Evolutionary conservation across 2,329 filamentous ascomycete genomes (phyloP).

Genomic region (Botrytis tulipae): DNA sequence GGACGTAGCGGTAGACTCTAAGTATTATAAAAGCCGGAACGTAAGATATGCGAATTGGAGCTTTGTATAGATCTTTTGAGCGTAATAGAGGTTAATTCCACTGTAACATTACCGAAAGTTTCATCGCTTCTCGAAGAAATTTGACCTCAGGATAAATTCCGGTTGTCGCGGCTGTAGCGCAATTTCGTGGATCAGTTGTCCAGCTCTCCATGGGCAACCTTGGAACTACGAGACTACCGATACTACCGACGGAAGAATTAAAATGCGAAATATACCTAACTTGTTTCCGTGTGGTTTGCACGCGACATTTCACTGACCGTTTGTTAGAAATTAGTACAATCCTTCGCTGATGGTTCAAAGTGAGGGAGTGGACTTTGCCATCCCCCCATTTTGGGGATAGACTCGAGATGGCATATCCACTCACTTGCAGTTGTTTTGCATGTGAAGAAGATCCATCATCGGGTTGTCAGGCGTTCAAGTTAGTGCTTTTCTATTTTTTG

Average conservation of each 20-base stretch:
- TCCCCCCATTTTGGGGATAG: slow-evolving; percentile 5
- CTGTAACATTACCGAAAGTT: neutral
- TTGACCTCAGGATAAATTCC: neutral
- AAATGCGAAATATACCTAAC: neutral
- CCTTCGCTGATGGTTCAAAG: neutral
- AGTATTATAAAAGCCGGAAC: neutral
- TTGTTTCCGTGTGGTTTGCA: slow-evolving; percentile 1
- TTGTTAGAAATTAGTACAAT: neutral
- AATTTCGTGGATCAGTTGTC: neutral
- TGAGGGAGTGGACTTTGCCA: neutral
- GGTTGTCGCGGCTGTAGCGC: slow-evolving; percentile 10
- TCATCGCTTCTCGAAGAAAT: neutral
- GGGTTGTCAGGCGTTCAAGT: slow-evolving; percentile 1
- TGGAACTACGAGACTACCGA: neutral
- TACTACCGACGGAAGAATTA: slow-evolving; percentile 3
- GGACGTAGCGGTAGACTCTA: neutral
- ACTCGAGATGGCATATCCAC: neutral
- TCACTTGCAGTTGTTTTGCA: slow-evolving; percentile 1
- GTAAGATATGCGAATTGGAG: neutral
- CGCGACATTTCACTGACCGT: slow-evolving; percentile 5
- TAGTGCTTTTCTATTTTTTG: slow-evolving; percentile 5
- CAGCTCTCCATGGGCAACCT: neutral
- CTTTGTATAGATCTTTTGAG: neutral
- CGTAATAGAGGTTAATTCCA: neutral
- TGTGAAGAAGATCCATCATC: slow-evolving; percentile 13